Conservation (phyloP, 768 basidiomycete genomes). For the Collybiopsis confluens region DNA sequence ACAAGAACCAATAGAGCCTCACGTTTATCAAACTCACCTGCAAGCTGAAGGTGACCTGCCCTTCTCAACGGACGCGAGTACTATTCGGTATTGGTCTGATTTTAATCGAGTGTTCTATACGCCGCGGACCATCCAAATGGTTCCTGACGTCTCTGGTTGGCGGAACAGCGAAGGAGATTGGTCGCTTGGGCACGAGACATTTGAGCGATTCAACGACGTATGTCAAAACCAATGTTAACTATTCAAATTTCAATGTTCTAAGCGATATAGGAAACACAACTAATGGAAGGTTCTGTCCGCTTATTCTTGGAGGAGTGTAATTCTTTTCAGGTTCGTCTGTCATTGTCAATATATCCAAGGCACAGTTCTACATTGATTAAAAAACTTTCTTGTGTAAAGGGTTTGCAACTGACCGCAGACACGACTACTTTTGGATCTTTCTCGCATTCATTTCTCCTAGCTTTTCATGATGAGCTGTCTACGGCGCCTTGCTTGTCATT, state of each 20-base stretch:
- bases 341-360: not conserved
- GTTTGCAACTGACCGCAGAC: slow-evolving; percentile 65
- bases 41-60: slow-evolving; percentile 12
- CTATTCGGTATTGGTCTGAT: slow-evolving; percentile 66
- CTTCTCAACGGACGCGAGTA: slow-evolving; percentile 14
- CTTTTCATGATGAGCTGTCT: slow-evolving; percentile 63
- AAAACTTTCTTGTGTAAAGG: slow-evolving; percentile 33
- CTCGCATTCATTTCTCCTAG: slow-evolving; percentile 49
- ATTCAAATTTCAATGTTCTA: not conserved
- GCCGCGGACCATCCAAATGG: slow-evolving; percentile 58
- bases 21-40: slow-evolving; percentile 48
- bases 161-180: slow-evolving; percentile 53
- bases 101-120: slow-evolving; percentile 61
- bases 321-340: slow-evolving; percentile 55
- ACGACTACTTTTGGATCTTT: slow-evolving; percentile 64
- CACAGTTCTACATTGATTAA: slow-evolving; percentile 2
- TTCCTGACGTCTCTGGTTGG: slow-evolving; percentile 58
- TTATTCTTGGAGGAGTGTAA: slow-evolving; percentile 73
- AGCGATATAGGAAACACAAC: slow-evolving; percentile 45
- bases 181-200: slow-evolving; percentile 47
- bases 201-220: slow-evolving; percentile 54
- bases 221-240: slow-evolving; percentile 9
- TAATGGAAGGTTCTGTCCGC: slow-evolving; percentile 69
- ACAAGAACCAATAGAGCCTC: slow-evolving; percentile 49
- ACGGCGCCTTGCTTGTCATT: slow-evolving; percentile 59